These are phyloP conservation scores for Ascosphaera aggregata DNA, from an alignment of 2,329 filamentous ascomycete genomes.

Conservation along the genomic window DNA sequence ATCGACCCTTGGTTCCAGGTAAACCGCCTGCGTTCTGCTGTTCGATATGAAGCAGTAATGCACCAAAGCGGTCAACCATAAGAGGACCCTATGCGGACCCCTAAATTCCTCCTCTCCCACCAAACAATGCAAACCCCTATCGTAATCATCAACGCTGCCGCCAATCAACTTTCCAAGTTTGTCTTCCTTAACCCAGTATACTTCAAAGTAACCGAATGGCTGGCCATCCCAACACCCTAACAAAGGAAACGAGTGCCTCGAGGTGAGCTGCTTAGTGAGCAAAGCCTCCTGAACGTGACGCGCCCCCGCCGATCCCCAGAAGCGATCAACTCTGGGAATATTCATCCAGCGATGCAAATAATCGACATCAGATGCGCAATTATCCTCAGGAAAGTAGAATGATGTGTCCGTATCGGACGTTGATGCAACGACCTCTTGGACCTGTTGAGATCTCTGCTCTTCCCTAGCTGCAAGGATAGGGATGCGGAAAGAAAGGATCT, in stretches of 20 bases:
- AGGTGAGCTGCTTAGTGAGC: conserved; percentile 39
- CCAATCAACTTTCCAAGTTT: conserved; percentile 44
- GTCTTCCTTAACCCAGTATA: conserved; percentile 98
- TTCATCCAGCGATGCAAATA: conserved; percentile 78
- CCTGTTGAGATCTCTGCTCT: not conserved
- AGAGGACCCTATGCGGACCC: conserved; percentile 47
- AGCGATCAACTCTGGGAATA: conserved; percentile 56
- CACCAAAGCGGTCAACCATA: conserved; percentile 69
- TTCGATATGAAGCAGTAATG: conserved; percentile 67
- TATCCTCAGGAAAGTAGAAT: conserved; percentile 10
- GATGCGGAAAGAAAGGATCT: conserved; percentile 75
- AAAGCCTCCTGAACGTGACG: conserved; percentile 39
- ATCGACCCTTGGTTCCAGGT: conserved; percentile 76
- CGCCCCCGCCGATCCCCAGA: conserved; percentile 50
- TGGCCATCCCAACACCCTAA: conserved; percentile 89
- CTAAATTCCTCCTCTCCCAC: conserved; percentile 84
- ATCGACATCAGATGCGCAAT: conserved; percentile 34
- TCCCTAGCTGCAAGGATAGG: conserved; percentile 31
- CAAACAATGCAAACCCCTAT: conserved; percentile 69
- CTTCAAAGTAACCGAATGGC: conserved; percentile 91
- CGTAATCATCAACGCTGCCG: conserved; percentile 49
- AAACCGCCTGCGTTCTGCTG: conserved; percentile 56
- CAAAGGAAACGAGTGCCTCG: conserved; percentile 61
- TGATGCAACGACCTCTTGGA: not conserved
- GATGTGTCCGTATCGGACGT: not conserved